phyloP scores from a whole-genome alignment of 2,329 filamentous ascomycete genomes.

The Sporothrix variecibatus region DNA sequence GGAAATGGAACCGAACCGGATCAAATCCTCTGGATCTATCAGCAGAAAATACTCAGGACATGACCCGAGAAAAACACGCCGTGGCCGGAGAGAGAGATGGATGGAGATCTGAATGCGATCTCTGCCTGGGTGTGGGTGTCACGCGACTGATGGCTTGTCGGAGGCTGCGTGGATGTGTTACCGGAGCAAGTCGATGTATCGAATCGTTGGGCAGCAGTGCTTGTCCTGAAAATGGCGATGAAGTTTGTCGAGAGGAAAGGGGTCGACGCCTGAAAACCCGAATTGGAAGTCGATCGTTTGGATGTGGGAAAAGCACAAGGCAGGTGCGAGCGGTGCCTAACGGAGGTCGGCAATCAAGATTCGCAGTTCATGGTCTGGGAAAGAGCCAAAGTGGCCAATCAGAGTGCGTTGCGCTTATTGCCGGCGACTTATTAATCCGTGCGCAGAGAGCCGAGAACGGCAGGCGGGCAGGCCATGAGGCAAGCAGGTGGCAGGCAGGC shows the following conservation, averaged over 20 bases:
- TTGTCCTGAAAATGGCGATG: neutral
- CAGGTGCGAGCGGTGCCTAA: constrained; percentile 1
- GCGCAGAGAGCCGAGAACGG: constrained; percentile 12
- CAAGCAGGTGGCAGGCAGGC: neutral
- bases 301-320: neutral
- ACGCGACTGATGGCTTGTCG: neutral
- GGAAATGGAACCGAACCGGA: constrained; percentile 35
- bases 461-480: constrained; percentile 16
- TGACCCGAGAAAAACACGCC: constrained; percentile 23
- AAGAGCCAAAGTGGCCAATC: neutral
- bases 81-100: constrained; percentile 17
- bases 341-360: neutral
- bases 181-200: neutral
- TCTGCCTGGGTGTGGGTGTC: neutral
- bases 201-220: neutral
- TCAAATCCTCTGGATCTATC: constrained; percentile 36
- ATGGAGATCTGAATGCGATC: constrained; percentile 1
- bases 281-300: neutral
- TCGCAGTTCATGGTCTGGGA: neutral
- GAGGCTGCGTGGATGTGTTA: neutral
- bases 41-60: constrained; percentile 32
- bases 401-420: neutral
- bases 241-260: neutral
- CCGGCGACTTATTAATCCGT: constrained; percentile 20
- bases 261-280: neutral